Conservation (phyloP, 2,329 filamentous ascomycete species). For the Alternaria ethzedia region DNA sequence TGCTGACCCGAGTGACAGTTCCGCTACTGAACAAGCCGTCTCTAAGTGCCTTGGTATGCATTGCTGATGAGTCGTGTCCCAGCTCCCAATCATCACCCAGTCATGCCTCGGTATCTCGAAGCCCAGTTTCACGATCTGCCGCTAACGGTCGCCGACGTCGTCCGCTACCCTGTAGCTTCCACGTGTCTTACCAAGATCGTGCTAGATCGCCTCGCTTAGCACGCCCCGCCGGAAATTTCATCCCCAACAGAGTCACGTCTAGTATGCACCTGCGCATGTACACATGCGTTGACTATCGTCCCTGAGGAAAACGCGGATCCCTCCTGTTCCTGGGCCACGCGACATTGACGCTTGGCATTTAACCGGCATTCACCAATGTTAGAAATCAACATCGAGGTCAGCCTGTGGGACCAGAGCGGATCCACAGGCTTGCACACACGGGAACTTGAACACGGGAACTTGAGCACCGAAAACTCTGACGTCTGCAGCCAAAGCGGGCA, state of each 20-base stretch:
- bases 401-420: neutral
- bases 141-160: slow-evolving; percentile 13
- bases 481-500: neutral
- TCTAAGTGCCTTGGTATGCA: neutral
- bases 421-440: neutral
- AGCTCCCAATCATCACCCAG: neutral
- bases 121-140: slow-evolving; percentile 13
- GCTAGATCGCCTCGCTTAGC: slow-evolving; percentile 9
- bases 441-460: neutral
- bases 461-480: slow-evolving; percentile 4
- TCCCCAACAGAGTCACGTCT: slow-evolving; percentile 11
- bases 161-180: slow-evolving; percentile 9
- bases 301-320: slow-evolving; percentile 8
- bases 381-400: neutral
- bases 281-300: neutral
- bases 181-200: slow-evolving; percentile 9
- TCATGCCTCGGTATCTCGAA: slow-evolving; percentile 10
- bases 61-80: neutral
- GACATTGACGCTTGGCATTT: slow-evolving; percentile 1
- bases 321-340: slow-evolving; percentile 15
- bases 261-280: neutral
- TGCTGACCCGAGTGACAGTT: neutral
- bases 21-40: neutral
- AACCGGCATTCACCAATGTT: neutral
- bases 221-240: neutral